Evolutionary conservation across 192 early-diverging fungal genomes (phyloP), one percentile per base, ranked within the genome.

Genomic region (Martensiomyces pterosporus): DNA sequence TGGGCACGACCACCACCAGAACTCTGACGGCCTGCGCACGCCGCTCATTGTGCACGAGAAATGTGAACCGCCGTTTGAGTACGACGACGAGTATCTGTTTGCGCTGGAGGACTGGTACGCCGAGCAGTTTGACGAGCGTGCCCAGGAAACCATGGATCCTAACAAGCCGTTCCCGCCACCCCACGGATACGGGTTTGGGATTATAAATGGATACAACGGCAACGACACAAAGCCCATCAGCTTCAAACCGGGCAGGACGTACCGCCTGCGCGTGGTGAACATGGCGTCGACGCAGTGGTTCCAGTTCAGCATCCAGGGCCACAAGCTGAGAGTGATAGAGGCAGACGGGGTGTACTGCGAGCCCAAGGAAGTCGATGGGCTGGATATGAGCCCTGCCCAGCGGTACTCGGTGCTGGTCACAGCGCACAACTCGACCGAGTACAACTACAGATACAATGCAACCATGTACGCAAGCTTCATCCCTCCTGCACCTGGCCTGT

Each of bases 211-310:
- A 25, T 37, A 39, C 24, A 45, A 69, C 56, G 80, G 84, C 10
- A 61, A 64, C 18, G 22, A 76, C 18, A 56, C 77, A 10, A 67
- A 65, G 50, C 47, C 61, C 4, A 64, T 87, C 47, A 47, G 53
- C 33, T 87, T 94, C 67, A 50, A 67, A 14, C 79, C 87, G 2
- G 84, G 84, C 41, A 87, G 85, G 57, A 85, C 74, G 6, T 91
- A 91, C 60, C 82, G 88, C 43, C 61, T 94, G 50, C 86, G 88
- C 14, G 27, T 94, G 46, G 77, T 91, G 55, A 86, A 83, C 61
- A 88, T 85, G 72, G 76, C 76, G n/a, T 74, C 82, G 4, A 60
- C 85, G 39, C 63, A 76, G 12, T 80, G 76, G 53, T 91, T 84
- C 74, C 60, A 79, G 53, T 75, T 94, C 42, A 70, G 62, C 43